Evolutionary conservation across 441 rosid genomes (phyloP), one percentile per base, ranked within the genome.

Genomic region (Manihot esculenta): DNA sequence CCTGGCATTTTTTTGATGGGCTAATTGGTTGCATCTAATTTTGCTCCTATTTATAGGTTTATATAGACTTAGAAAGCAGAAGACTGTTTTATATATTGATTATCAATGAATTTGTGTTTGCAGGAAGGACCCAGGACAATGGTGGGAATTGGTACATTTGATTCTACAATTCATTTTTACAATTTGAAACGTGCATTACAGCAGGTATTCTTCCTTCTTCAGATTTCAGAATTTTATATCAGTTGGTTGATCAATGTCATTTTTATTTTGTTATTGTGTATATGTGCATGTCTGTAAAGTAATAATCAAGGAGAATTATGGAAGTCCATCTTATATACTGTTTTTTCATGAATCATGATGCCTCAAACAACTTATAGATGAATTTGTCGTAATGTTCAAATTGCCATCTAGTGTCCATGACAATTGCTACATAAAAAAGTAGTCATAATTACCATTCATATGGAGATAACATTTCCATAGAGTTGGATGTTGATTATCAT

Each of bases 111-210:
- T 77, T 12, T 63, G 3, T 60, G 26, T 62, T 71, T 67, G 58
- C 91, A 92, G 98, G 98, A 90, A 86, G 93, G 94, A 73, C 90
- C 89, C 53, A 85, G 89, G 71, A 90, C 96, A 64, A 81, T 87
- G 86, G 96, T 90, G 35, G 98, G 98, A 70, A 79, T 92, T 74
- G 98, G 93, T 47, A 92, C 98, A 55, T 90, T 84, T 74, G 98
- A 92, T 79, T 85, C 92, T 7, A 85, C 96, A 30, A 85, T 92
- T 70, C 94, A 92, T 72, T 92, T 92, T 77, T 92, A 90, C 79
- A 90, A 86, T 81, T 79, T 92, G 79, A 92, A 90, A 76, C 83
- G 88, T 17, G 89, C 93, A 35, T 51, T 85, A 57, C 95, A 88
- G 65, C 96, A 88, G 79, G 81, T 78, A 55, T 30, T 42, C 54